Base-by-base conservation (phyloP, 148 eudicot species). In the Polygonum maritimum region DNA sequence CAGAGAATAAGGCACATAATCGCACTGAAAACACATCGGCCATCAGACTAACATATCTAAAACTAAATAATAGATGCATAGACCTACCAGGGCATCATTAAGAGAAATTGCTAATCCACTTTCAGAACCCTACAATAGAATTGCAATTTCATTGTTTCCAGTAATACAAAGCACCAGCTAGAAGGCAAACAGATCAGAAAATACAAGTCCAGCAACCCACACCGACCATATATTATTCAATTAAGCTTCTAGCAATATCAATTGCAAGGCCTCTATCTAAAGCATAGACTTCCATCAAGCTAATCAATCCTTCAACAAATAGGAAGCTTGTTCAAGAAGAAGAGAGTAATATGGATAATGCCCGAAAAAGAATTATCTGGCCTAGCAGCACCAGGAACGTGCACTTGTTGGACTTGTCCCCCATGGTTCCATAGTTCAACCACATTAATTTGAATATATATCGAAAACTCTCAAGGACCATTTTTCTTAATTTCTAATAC, bases 341-440 rank as follows among this genome's bases (percentile, higher is more conserved):
- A 62, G 10, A 62, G 8, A 62, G 36, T 60, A 10, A 67, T 35
- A 35, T 67, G 71, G 22, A 10, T 58, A 11, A 21, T 58, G 22
- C 35, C 65, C 9, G 13, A 10, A 33, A 63, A 33, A 63, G n/a
- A 63, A 63, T 11, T 33, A 35, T 33, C 13, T 31, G n/a, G 18
- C 40, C n/a, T 33, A 63, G 15, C n/a, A 67, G 71, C 44, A 15
- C 19, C 15, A 67, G 71, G 10, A 67, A 67, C 71, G 36, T 67
- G 36, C 44, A 38, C 71, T 19, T 35, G 44, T 67, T 67, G 71
- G 19, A 67, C 71, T 67, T 67, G 44, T 67, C 44, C 45, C 71
- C 71, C 21, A 16, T 67, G 71, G 45, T 36, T 38, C 14, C 41
- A 65, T 35, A 65, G 15, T 65, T 35, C 38, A 14, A 65, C 39